Evolutionary conservation across 2,329 filamentous ascomycete species (phyloP).

Genomic region (Anisogramma anomala): DNA sequence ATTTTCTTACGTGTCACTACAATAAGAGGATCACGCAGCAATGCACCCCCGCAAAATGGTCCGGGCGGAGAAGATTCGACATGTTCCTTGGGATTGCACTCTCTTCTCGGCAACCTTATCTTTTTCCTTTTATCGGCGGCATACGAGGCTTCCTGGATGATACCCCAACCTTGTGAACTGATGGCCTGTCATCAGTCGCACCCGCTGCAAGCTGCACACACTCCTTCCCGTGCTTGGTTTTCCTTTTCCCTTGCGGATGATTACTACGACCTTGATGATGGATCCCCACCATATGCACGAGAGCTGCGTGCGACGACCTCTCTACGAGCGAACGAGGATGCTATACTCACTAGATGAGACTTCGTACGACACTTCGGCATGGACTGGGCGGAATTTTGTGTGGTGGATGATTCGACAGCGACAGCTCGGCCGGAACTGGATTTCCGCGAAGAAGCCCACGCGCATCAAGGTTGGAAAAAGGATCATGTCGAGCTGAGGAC

Average conservation of each 20-base stretch:
- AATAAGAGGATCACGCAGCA: constrained; percentile 50
- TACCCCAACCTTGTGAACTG: constrained; percentile 22
- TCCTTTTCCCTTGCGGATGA: constrained; percentile 34
- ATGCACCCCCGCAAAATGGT: constrained; percentile 42
- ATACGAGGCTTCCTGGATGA: constrained; percentile 32
- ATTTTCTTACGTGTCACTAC: constrained; percentile 26
- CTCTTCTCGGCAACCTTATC: constrained; percentile 21
- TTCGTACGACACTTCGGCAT: constrained; percentile 14
- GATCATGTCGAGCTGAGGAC: constrained; percentile 26
- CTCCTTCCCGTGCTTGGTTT: constrained; percentile 23
- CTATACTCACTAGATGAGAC: constrained; percentile 14
- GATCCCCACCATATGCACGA: constrained; percentile 19
- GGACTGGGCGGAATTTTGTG: constrained; percentile 8
- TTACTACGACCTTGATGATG: constrained; percentile 33
- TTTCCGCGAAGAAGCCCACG: constrained; percentile 9
- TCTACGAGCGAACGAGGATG: constrained; percentile 23
- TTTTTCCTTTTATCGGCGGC: constrained; percentile 23
- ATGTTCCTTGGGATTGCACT: constrained; percentile 17
- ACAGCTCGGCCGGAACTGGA: constrained; percentile 17
- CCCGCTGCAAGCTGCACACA: constrained; percentile 29
- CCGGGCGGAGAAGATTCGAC: constrained; percentile 28
- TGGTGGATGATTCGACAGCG: constrained; percentile 15
- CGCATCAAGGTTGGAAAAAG: constrained; percentile 8
- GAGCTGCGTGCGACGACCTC: constrained; percentile 27
- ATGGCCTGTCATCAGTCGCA: constrained; percentile 21